These are phyloP conservation scores for Sphagnum contortum DNA, from an alignment of 225 moss, liverwort and hornwort genomes.

Conservation along the genomic window DNA sequence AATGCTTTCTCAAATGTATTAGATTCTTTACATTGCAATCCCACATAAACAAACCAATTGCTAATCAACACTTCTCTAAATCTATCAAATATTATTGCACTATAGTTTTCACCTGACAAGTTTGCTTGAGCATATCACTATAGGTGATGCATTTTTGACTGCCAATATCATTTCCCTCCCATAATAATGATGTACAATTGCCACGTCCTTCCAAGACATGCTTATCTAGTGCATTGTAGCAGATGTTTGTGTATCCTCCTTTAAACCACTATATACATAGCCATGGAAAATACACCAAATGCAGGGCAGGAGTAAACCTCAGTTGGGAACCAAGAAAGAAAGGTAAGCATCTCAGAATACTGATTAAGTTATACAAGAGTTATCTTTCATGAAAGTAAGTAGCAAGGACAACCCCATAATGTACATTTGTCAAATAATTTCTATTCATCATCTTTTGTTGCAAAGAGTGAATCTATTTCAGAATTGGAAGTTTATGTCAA, in stretches of 20 bases:
- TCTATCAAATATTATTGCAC: no score
- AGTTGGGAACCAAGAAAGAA: no score
- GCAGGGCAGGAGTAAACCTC: no score
- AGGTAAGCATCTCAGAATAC: constrained; percentile 26
- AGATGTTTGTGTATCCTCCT: constrained; percentile 77
- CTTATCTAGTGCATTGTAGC: constrained; percentile 84
- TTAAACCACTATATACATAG: constrained; percentile 80
- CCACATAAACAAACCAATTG: no score
- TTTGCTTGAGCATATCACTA: constrained; percentile 37
- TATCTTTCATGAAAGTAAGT: no score
- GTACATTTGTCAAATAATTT: no score
- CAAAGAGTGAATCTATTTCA: no score
- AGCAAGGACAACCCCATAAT: no score
- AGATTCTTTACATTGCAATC: no score
- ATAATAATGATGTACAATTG: constrained; percentile 52
- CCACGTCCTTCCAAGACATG: constrained; percentile 74
- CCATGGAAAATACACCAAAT: no score
- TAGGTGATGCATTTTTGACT: constrained; percentile 42
- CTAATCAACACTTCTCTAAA: neutral
- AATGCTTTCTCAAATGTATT: no score
- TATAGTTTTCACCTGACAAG: constrained; percentile 64
- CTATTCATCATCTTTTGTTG: no score
- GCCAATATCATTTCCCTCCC: constrained; percentile 87
- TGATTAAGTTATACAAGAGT: constrained; percentile 77
- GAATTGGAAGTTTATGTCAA: constrained; percentile 16